Evolutionary conservation across 192 early-diverging fungal genomes (phyloP).

Genomic region (Coemansia reversa): DNA sequence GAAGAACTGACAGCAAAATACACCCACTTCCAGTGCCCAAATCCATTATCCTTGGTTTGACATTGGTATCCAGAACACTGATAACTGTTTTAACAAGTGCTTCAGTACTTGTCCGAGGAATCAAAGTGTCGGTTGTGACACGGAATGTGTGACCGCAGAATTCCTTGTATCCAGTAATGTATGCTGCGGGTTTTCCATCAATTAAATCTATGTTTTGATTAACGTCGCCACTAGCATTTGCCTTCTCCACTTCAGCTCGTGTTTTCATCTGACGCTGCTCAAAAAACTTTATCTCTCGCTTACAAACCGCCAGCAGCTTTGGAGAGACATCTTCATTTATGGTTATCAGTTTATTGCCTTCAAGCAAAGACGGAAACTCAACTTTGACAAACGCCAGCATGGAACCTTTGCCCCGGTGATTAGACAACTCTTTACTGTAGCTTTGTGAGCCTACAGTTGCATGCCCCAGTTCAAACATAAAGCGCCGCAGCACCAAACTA

Average conservation of each 20-base stretch:
- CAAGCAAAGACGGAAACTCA: constrained; percentile 47
- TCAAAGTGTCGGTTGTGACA: constrained; percentile 65
- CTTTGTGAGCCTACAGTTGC: constrained; percentile 61
- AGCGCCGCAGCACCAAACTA: constrained; percentile 56
- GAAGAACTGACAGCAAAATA: constrained; percentile 61
- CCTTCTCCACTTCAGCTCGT: constrained; percentile 48
- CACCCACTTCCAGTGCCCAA: constrained; percentile 77
- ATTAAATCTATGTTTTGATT: constrained; percentile 43
- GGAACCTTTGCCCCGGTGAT: constrained; percentile 62
- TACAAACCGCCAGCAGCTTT: constrained; percentile 59
- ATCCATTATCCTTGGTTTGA: constrained; percentile 55
- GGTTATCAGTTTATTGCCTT: constrained; percentile 4
- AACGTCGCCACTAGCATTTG: neutral
- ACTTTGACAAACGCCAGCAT: constrained; percentile 50
- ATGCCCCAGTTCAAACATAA: constrained; percentile 46
- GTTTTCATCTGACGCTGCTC: constrained; percentile 37
- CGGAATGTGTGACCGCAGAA: constrained; percentile 60
- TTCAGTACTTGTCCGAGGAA: constrained; percentile 70
- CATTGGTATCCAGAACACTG: constrained; percentile 7
- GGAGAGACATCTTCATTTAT: constrained; percentile 46
- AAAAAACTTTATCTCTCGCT: constrained; percentile 60
- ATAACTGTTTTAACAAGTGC: constrained; percentile 60
- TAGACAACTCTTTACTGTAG: constrained; percentile 55
- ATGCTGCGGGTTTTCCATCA: constrained; percentile 44
- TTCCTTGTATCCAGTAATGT: constrained; percentile 46